Conservation (phyloP, 495 filamentous ascomycete species). For the Lepidopterella palustris region DNA sequence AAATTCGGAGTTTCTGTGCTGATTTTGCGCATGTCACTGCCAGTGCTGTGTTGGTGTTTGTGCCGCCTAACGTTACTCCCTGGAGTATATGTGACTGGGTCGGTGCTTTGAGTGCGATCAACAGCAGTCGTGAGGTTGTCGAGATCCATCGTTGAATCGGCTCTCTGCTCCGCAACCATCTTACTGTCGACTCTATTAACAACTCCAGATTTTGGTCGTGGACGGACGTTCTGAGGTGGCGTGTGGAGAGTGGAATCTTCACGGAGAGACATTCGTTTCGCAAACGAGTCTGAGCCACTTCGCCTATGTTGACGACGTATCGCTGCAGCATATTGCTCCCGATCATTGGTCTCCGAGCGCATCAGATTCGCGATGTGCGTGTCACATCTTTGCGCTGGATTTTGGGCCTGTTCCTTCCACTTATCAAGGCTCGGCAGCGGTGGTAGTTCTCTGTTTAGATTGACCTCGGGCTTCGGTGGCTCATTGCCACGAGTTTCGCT, state of each 20-base stretch:
- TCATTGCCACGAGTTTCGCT: constrained; percentile 13
- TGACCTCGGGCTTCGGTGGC: constrained; percentile 25
- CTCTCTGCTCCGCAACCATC: neutral
- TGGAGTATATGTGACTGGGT: no score
- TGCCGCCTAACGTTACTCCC: neutral
- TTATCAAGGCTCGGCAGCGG: constrained; percentile 38
- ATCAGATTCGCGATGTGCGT: constrained; percentile 32
- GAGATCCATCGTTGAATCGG: neutral
- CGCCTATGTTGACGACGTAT: constrained; percentile 21
- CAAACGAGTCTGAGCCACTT: constrained; percentile 26
- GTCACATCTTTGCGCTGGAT: constrained; percentile 4
- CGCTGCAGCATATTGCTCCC: constrained; percentile 20
- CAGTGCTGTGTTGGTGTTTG: neutral
- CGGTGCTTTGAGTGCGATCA: neutral
- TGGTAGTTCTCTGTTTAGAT: constrained; percentile 41
- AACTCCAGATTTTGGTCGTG: neutral
- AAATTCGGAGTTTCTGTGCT: constrained; percentile 18
- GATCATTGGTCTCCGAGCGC: constrained; percentile 20
- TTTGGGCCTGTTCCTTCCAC: constrained; percentile 27
- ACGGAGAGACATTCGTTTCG: constrained; percentile 3
- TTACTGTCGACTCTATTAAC: neutral
- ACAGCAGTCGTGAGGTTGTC: no score
- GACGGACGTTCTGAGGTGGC: neutral
- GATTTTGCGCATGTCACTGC: constrained; percentile 6
- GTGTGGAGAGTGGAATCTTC: neutral